phyloP scores from a whole-genome alignment of 345 rosid species.

The Hibiscus mutabilis region DNA sequence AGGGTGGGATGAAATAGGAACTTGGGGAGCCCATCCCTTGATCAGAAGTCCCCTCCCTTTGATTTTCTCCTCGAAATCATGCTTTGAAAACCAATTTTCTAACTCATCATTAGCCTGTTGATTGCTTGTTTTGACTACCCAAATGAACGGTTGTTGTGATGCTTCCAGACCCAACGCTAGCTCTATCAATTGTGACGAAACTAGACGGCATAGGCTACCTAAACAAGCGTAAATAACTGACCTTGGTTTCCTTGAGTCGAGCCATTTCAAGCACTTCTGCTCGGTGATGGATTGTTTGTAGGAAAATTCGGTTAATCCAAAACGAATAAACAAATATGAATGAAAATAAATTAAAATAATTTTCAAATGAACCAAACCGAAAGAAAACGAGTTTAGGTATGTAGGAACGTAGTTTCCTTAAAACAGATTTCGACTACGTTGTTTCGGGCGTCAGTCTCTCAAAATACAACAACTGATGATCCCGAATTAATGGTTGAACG shows the following conservation, averaged over 20 bases:
- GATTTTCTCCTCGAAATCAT: conserved; percentile 42
- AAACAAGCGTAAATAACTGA: conserved; percentile 70
- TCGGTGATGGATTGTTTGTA: conserved; percentile 40
- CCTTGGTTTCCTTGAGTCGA: conserved; percentile 37
- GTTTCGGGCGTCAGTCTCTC: too few species aligned
- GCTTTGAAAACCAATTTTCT: conserved; percentile 38
- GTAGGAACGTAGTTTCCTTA: too few species aligned
- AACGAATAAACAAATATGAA: too few species aligned
- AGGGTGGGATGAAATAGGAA: conserved; percentile 55
- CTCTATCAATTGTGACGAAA: conserved; percentile 56
- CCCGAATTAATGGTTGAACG: too few species aligned
- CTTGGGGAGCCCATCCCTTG: conserved; percentile 85
- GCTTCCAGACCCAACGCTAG: conserved; percentile 59
- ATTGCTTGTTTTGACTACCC: conserved; percentile 55
- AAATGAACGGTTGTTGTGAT: conserved; percentile 54
- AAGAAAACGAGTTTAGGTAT: too few species aligned
- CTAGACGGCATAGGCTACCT: conserved; percentile 71
- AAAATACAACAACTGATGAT: too few species aligned
- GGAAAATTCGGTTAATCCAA: too few species aligned
- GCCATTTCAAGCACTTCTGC: conserved; percentile 42
- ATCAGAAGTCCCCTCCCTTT: conserved; percentile 58
- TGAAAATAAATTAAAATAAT: too few species aligned
- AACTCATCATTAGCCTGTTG: conserved; percentile 25
- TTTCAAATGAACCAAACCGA: too few species aligned
- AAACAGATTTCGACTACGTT: too few species aligned